Percentiles rank a stretch among this genome's conserved stretches.
Conservation (phyloP, 1,139 yeast species). For the Protomyces pachydermus region DNA sequence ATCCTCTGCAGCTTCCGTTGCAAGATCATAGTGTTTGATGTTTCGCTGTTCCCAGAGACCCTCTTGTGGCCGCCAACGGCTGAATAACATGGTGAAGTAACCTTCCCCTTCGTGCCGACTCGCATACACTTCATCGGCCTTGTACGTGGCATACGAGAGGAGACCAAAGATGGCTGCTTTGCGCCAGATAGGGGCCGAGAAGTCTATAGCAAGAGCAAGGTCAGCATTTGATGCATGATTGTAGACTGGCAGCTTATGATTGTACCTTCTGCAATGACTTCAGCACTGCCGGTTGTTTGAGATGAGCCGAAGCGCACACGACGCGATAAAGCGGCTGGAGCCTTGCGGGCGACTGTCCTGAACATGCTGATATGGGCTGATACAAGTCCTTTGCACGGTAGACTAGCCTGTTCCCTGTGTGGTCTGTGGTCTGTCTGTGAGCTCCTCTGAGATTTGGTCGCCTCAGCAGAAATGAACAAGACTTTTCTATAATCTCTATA, state of each 20-base stretch:
- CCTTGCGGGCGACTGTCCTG: neutral
- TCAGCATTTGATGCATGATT: too few relatives aligned
- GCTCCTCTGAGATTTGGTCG: neutral
- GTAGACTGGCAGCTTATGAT: neutral
- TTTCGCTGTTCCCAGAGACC: slow-evolving; percentile 23
- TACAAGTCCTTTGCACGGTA: neutral
- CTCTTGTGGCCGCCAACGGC: slow-evolving; percentile 15
- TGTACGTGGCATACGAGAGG: slow-evolving; percentile 11
- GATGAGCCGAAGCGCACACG: neutral
- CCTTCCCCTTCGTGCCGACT: slow-evolving; percentile 11
- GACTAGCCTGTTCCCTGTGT: neutral
- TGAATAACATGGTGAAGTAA: slow-evolving; percentile 8
- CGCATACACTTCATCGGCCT: slow-evolving; percentile 21
- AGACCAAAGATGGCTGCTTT: slow-evolving; percentile 7
- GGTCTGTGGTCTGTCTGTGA: neutral
- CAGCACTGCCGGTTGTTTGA: neutral
- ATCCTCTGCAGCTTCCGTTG: slow-evolving; percentile 15
- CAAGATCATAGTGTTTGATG: slow-evolving; percentile 18
- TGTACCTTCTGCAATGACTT: slow-evolving; percentile 12
- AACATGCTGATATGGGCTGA: neutral
- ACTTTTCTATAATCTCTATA: too few relatives aligned
- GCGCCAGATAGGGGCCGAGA: slow-evolving; percentile 22
- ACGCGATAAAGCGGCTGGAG: neutral
- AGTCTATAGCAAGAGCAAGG: neutral
- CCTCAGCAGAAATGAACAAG: neutral